These are phyloP conservation scores for Pyrenopolyporus hunteri DNA, from an alignment of 495 filamentous ascomycete genomes.

Conservation along the genomic window DNA sequence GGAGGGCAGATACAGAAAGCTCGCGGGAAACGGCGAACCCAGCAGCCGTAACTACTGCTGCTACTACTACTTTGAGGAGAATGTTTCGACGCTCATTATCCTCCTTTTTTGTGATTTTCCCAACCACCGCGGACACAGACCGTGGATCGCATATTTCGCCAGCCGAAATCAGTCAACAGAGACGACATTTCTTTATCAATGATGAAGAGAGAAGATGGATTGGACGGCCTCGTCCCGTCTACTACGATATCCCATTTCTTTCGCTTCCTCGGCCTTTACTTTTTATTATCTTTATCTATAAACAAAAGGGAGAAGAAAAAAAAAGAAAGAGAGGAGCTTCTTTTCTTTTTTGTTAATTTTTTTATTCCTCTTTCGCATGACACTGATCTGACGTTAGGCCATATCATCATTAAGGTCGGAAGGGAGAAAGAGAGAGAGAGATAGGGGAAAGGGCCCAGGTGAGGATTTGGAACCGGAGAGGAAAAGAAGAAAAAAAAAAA, in stretches of 20 bases:
- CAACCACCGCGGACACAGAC: too few relatives aligned
- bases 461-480: too few relatives aligned
- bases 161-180: too few relatives aligned
- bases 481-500: background rate
- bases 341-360: too few relatives aligned
- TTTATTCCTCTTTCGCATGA: conserved; percentile 10
- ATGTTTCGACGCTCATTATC: background rate
- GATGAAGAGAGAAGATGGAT: conserved; percentile 1
- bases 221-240: background rate
- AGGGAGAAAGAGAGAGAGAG: background rate
- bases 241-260: conserved; percentile 7
- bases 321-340: conserved; percentile 1
- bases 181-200: too few relatives aligned
- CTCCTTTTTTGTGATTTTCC: background rate
- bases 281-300: background rate
- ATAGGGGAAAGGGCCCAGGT: too few relatives aligned
- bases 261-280: background rate
- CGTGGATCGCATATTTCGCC: too few relatives aligned
- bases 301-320: too few relatives aligned
- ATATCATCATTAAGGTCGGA: background rate
- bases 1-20: background rate
- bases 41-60: conserved; percentile 1
- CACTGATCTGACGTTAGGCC: conserved; percentile 27
- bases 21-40: background rate
- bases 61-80: background rate